These are phyloP conservation scores for Collybia mongolica DNA, from an alignment of 768 basidiomycete species.

Conservation along the genomic window DNA sequence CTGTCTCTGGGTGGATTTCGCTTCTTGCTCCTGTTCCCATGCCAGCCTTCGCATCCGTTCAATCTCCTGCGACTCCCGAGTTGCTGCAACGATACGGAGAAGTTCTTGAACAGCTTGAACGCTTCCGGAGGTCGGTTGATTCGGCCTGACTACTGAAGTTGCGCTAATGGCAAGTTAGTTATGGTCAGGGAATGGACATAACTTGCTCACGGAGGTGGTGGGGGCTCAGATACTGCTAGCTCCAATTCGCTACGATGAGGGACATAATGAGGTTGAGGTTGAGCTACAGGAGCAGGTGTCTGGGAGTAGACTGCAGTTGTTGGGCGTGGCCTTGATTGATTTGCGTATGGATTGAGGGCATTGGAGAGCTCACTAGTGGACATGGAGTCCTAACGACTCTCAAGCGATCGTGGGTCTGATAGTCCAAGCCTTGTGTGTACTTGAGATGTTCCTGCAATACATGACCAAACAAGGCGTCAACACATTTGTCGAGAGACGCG, in stretches of 20 bases:
- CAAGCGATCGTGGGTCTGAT: neutral
- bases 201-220: constrained; percentile 35
- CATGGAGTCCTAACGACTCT: constrained; percentile 34
- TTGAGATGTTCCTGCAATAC: constrained; percentile 20
- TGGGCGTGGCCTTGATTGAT: constrained; percentile 36
- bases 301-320: constrained; percentile 17
- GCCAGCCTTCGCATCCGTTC: constrained; percentile 57
- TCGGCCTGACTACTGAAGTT: constrained; percentile 12
- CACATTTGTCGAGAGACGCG: constrained; percentile 36
- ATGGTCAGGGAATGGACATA: neutral
- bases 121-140: constrained; percentile 31
- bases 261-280: constrained; percentile 34
- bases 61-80: constrained; percentile 57
- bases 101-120: constrained; percentile 57
- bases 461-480: constrained; percentile 27
- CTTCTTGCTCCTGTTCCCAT: constrained; percentile 76
- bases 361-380: constrained; percentile 74
- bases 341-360: constrained; percentile 71
- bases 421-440: neutral
- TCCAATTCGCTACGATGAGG: constrained; percentile 67
- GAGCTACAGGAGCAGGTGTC: constrained; percentile 22
- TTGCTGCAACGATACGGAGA: constrained; percentile 53
- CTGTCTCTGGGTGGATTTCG: constrained; percentile 50
- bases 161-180: constrained; percentile 8
- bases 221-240: constrained; percentile 51